Evolutionary conservation across 1,139 yeast genomes (phyloP).

Genomic region (Pneumocystis jirovecii): DNA sequence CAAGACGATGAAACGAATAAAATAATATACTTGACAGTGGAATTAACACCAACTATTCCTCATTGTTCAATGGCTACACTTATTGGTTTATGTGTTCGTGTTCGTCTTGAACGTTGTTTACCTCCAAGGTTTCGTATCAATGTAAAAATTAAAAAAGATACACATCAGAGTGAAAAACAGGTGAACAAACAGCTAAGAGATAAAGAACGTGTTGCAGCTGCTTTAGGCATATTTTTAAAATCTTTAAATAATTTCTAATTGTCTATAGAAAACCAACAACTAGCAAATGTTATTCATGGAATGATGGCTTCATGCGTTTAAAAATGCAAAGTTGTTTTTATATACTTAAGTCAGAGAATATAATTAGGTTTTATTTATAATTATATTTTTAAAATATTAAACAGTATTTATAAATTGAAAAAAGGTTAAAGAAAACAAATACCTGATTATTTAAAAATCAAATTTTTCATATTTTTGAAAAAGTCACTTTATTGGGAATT

Average conservation of each 20-base stretch:
- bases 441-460: no score
- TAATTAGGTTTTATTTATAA: no score
- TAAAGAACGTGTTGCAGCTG: constrained; percentile 96
- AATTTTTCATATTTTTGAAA: background rate
- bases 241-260: background rate
- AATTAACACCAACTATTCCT: constrained; percentile 92
- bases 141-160: constrained; percentile 72
- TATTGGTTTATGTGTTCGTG: constrained; percentile 88
- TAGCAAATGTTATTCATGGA: constrained; percentile 71
- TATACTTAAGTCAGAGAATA: no score
- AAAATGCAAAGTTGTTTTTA: background rate
- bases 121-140: constrained; percentile 74
- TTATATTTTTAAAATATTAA: constrained; percentile 19
- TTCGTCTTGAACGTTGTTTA: constrained; percentile 72
- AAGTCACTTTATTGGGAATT: no score
- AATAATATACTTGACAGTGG: constrained; percentile 50
- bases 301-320: constrained; percentile 65
- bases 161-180: constrained; percentile 90
- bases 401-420: constrained; percentile 15
- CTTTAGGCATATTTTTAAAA: constrained; percentile 33
- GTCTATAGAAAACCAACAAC: constrained; percentile 63
- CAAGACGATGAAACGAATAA: constrained; percentile 25
- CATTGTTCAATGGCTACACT: constrained; percentile 94
- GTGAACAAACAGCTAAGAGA: constrained; percentile 94
- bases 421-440: constrained; percentile 11